phyloP scores from a whole-genome alignment of 352 stramenopile species.

The Thalassiosira delicatula region DNA sequence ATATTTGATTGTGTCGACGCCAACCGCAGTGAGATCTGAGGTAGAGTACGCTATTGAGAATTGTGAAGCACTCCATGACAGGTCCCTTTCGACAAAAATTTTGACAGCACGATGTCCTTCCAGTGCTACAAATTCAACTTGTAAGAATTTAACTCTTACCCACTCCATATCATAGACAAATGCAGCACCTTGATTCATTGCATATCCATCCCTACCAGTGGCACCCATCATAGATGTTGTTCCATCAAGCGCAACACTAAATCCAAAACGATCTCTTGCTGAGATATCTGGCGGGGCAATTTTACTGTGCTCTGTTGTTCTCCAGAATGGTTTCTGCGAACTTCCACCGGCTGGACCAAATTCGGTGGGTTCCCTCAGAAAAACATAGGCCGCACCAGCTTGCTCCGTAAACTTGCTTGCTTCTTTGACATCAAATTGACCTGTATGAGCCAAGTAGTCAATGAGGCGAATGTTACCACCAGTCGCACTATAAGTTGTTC shows the following conservation, averaged over 20 bases:
- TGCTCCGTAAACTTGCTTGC: conserved; percentile 57
- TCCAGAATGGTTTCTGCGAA: conserved; percentile 63
- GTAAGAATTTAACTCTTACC: conserved; percentile 77
- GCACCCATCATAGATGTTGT: conserved; percentile 88
- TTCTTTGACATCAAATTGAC: conserved; percentile 41
- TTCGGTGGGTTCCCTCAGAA: conserved; percentile 53
- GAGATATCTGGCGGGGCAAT: conserved; percentile 69
- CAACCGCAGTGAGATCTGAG: conserved; percentile 83
- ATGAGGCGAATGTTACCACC: conserved; percentile 62
- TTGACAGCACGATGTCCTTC: conserved; percentile 81
- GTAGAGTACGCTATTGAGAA: conserved; percentile 82
- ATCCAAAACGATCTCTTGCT: conserved; percentile 87
- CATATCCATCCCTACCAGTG: conserved; percentile 87
- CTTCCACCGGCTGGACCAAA: conserved; percentile 36
- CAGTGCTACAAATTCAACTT: conserved; percentile 88
- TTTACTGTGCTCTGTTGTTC: conserved; percentile 66
- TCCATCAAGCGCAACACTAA: conserved; percentile 83
- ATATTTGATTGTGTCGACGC: conserved; percentile 79
- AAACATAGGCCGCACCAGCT: conserved; percentile 79
- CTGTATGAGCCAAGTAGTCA: conserved; percentile 49
- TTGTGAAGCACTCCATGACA: conserved; percentile 47
- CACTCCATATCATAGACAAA: conserved; percentile 92
- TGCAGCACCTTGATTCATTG: conserved; percentile 87
- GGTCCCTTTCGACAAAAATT: conserved; percentile 78
- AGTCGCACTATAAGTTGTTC: conserved; percentile 52